These are phyloP conservation scores for Chaetomiaceae sp. DNA, from an alignment of 2,329 filamentous ascomycete species.

Conservation along the genomic window DNA sequence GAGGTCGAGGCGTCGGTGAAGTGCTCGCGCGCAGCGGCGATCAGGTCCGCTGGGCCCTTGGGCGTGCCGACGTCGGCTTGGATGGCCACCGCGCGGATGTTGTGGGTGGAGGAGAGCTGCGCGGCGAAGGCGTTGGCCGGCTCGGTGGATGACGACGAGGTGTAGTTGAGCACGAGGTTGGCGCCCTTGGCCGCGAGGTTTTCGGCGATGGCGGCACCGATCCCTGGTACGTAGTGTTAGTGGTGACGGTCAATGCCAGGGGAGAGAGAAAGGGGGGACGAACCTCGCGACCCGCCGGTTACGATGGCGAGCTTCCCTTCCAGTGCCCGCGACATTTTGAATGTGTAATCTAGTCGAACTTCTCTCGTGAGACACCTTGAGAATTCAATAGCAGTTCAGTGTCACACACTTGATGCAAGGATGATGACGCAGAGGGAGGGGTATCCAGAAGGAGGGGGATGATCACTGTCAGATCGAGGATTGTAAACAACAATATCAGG, in stretches of 20 bases:
- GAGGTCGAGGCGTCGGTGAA: constrained; percentile 42
- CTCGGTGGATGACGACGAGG: constrained; percentile 36
- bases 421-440: background rate
- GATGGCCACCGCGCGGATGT: constrained; percentile 54
- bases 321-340: constrained; percentile 39
- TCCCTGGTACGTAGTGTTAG: constrained; percentile 49
- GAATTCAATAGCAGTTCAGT: background rate
- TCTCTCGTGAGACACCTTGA: background rate
- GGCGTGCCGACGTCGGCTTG: constrained; percentile 66
- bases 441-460: too few relatives aligned
- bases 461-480: too few relatives aligned
- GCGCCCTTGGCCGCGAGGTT: constrained; percentile 68
- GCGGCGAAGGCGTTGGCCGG: constrained; percentile 56
- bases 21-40: constrained; percentile 52
- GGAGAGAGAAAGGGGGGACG: background rate
- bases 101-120: constrained; percentile 50
- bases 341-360: background rate
- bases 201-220: constrained; percentile 57
- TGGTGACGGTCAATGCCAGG: constrained; percentile 1
- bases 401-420: background rate
- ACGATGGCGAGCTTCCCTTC: constrained; percentile 74
- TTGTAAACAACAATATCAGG: background rate
- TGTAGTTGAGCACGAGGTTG: constrained; percentile 66
- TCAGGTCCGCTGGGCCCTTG: constrained; percentile 52
- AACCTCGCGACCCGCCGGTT: constrained; percentile 74